These are phyloP conservation scores for Termitomyces sp. DNA, from an alignment of 768 basidiomycete genomes.

Conservation along the genomic window DNA sequence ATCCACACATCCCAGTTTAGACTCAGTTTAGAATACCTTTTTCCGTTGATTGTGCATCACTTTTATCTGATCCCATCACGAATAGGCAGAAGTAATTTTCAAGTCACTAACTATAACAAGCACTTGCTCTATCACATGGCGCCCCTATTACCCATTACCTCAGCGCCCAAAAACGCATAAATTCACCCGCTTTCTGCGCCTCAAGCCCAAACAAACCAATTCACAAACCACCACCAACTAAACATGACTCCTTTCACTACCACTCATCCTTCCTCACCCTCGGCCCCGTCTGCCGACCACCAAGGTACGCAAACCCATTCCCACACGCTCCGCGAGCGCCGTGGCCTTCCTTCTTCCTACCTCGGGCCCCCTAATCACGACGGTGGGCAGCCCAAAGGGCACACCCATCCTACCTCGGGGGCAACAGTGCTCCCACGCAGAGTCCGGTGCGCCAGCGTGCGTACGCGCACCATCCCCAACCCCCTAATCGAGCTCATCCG, in stretches of 20 bases:
- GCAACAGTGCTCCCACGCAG: constrained; percentile 2
- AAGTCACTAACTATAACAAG: no score
- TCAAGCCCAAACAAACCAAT: not conserved
- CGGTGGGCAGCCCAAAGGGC: constrained; percentile 6
- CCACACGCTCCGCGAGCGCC: constrained; percentile 3
- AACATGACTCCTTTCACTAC: not conserved
- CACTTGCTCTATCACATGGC: no score
- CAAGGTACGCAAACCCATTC: not conserved
- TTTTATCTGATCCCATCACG: not conserved
- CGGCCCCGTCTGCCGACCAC: not conserved
- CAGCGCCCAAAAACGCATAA: not conserved
- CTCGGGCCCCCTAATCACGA: not conserved
- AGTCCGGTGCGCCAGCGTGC: not conserved
- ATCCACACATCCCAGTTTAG: no score
- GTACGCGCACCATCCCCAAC: not conserved
- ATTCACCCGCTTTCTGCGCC: not conserved
- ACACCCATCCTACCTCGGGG: not conserved
- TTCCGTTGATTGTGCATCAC: not conserved
- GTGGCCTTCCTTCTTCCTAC: not conserved
- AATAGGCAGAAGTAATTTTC: no score
- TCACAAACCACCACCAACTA: not conserved
- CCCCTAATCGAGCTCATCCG: not conserved
- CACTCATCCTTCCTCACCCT: not conserved
- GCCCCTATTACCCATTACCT: no score
- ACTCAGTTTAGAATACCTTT: no score